These are phyloP conservation scores for Asterophora parasitica DNA, from an alignment of 768 basidiomycete species.

Conservation along the genomic window DNA sequence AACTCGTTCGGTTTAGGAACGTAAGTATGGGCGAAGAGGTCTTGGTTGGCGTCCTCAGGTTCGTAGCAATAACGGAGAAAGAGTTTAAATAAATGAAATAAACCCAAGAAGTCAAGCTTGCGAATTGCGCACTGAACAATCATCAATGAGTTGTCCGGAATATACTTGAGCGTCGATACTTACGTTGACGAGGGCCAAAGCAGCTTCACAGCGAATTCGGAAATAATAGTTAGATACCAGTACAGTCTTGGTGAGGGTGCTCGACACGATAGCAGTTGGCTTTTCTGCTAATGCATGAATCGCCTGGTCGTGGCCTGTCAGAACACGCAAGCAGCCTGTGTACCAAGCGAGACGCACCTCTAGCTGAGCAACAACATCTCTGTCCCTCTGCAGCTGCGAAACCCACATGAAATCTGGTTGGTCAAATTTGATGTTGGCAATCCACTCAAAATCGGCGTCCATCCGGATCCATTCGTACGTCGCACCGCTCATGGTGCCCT, in stretches of 20 bases:
- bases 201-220: conserved; percentile 93
- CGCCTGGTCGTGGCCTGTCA: conserved; percentile 51
- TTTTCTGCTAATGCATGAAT: conserved; percentile 78
- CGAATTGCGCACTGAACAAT: conserved; percentile 72
- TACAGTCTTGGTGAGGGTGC: conserved; percentile 88
- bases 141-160: conserved; percentile 5
- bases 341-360: conserved; percentile 57
- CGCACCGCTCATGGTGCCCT: conserved; percentile 87
- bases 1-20: conserved; percentile 97
- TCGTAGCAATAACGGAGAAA: conserved; percentile 90
- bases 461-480: conserved; percentile 99
- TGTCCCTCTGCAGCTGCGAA: conserved; percentile 88
- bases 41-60: conserved; percentile 74
- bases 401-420: conserved; percentile 99
- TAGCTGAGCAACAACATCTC: conserved; percentile 95
- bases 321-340: not conserved
- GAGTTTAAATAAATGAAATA: conserved; percentile 94
- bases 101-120: conserved; percentile 79
- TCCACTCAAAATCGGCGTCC: conserved; percentile 99
- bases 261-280: conserved; percentile 82
- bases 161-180: conserved; percentile 23
- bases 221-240: conserved; percentile 95
- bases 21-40: conserved; percentile 81
- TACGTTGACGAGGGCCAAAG: conserved; percentile 76
- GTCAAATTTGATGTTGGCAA: conserved; percentile 86